Conservation (phyloP, 805 yeast species). For the Candida insectalens region DNA sequence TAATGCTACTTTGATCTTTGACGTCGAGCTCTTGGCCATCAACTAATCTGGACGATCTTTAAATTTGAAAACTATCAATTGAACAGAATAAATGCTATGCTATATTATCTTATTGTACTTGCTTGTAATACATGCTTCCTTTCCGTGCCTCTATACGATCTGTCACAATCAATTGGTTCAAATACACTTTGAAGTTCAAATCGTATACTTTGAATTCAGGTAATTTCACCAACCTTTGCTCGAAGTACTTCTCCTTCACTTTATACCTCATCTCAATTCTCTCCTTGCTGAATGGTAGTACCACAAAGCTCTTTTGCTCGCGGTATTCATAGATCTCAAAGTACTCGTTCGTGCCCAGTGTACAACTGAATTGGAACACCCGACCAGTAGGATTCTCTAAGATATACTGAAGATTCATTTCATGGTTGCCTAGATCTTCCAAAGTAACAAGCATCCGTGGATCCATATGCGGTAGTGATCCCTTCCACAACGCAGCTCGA, state of each 20-base stretch:
- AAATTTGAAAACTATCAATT: not conserved
- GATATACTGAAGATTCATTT: constrained; percentile 32
- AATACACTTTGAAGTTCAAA: constrained; percentile 52
- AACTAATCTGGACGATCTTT: constrained; percentile 30
- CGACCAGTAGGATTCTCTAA: constrained; percentile 72
- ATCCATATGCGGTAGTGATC: constrained; percentile 53
- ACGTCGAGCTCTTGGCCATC: constrained; percentile 61
- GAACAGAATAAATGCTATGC: not conserved
- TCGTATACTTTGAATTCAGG: constrained; percentile 65
- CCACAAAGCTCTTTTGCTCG: constrained; percentile 31
- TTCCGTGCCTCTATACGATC: constrained; percentile 19
- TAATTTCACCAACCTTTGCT: constrained; percentile 23
- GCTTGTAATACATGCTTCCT: constrained; percentile 16
- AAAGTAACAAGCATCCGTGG: constrained; percentile 52
- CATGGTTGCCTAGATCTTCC: constrained; percentile 8
- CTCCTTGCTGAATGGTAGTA: constrained; percentile 54
- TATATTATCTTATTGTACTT: no score
- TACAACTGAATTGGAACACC: constrained; percentile 44
- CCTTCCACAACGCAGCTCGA: constrained; percentile 34
- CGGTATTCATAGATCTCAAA: constrained; percentile 17
- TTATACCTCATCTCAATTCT: constrained; percentile 31
- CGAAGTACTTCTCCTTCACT: constrained; percentile 10
- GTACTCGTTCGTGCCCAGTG: constrained; percentile 15
- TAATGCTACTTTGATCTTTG: constrained; percentile 84
- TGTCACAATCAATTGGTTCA: constrained; percentile 40